A percentile compares a stretch with the other conserved stretches of the same genome.
Evolutionary conservation across 108 stramenopile species (phyloP).

Genomic region (Pseudonitzschia multiseries): DNA sequence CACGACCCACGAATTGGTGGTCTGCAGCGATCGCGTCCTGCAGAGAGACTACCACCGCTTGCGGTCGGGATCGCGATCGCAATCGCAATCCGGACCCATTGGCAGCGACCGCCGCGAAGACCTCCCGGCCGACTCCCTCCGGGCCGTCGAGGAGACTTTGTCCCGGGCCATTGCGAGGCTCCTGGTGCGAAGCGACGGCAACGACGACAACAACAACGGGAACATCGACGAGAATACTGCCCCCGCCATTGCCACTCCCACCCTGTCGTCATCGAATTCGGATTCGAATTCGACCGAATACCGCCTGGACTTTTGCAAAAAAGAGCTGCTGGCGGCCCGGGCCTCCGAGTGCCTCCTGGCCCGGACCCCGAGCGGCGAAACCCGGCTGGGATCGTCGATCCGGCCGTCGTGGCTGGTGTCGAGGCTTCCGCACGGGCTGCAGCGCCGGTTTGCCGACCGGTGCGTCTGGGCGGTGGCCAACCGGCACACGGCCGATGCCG

Average conservation of each 20-base stretch:
- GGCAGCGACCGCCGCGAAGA: neutral
- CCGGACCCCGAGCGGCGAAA: neutral
- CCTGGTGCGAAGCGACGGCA: neutral
- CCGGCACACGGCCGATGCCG: neutral
- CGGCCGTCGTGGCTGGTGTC: neutral
- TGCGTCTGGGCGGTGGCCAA: neutral
- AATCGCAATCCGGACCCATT: neutral
- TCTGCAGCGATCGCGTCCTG: constrained; percentile 1
- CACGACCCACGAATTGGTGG: neutral
- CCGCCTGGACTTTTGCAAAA: neutral
- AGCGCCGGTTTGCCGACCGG: neutral
- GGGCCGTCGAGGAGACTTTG: constrained; percentile 5
- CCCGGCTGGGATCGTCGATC: neutral
- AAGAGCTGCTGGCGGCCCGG: neutral
- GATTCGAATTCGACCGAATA: neutral
- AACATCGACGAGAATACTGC: too few relatives aligned
- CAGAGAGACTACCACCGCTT: neutral
- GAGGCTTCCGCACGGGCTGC: neutral
- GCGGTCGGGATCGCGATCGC: neutral
- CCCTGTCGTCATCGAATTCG: neutral
- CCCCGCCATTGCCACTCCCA: neutral
- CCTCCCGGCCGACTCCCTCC: neutral
- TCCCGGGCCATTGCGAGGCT: neutral
- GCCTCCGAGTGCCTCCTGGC: neutral
- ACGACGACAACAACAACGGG: neutral